Evolutionary conservation across 345 rosid species (phyloP), one percentile per base, ranked within the genome.

Genomic region (Moricandia moricandioides): DNA sequence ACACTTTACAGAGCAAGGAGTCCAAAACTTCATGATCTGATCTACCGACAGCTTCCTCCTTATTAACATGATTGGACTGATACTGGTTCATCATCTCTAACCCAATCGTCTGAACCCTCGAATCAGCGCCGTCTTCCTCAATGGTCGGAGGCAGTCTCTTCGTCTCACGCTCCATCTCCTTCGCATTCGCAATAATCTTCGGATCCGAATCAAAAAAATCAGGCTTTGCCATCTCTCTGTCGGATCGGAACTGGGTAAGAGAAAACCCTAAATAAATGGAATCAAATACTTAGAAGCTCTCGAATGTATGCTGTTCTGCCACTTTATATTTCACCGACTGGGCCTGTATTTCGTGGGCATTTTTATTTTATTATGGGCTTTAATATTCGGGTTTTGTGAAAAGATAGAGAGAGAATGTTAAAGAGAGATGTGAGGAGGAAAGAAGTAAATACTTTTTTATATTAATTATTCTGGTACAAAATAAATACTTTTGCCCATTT

Each of bases 141-240:
- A 95, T 90, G 40, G 67, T 73, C 82, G 64, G 85, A 26, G 90
- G 88, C 1, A 95, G 78, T 74, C 77, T 90, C 78, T 83, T 85
- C 71, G 92, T 78, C 75, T 92, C 93, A 26, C 82, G 88, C 83
- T 90, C 89, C 67, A 92, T 67, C 74, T 89, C 98, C 24, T 72
- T 82, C 4, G 86, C 89, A 55, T 80, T 87, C 4, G 87, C 85
- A 81, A 71, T 83, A 61, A 54, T 86, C 68, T 91, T 76, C 55
- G 88, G 91, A 84, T 89, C 97, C 72, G 88, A 88, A 72, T 83
- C 83, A 74, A 78, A 70, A 54, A 83, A 78, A 51, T 82, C 89
- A 6, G 90, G 82, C 79, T 87, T 87, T 57, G 95, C 95, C 95
- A 89, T 89, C 54, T n/a, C n/a, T 54, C 31, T 65, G 54, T 26